Evolutionary conservation across 345 rosid genomes (phyloP).

Genomic region (Cardamine occulta): DNA sequence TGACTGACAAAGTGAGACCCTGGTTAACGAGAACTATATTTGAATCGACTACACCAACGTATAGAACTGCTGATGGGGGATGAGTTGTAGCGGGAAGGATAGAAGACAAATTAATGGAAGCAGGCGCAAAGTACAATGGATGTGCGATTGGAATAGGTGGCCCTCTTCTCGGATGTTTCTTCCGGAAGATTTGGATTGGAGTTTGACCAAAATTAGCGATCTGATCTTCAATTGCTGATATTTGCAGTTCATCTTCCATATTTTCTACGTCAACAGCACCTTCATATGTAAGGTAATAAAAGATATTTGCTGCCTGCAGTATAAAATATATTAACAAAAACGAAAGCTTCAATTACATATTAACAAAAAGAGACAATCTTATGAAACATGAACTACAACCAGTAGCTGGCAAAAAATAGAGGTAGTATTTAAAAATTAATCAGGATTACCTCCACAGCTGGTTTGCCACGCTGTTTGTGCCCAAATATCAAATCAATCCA

Average conservation of each 20-base stretch:
- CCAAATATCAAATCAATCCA: constrained; percentile 99
- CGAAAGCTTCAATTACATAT: not conserved
- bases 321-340: constrained; percentile 25
- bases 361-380: constrained; percentile 3
- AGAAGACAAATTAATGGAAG: constrained; percentile 86
- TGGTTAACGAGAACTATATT: constrained; percentile 81
- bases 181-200: constrained; percentile 91
- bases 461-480: constrained; percentile 94
- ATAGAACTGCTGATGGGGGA: constrained; percentile 72
- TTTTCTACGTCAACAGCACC: constrained; percentile 88
- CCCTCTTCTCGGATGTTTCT: constrained; percentile 96
- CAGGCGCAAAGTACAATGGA: constrained; percentile 88
- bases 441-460: constrained; percentile 86
- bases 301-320: constrained; percentile 92
- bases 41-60: constrained; percentile 73
- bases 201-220: constrained; percentile 99
- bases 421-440: not conserved
- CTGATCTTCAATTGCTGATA: constrained; percentile 96
- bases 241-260: constrained; percentile 94
- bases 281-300: constrained; percentile 94
- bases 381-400: constrained; percentile 11
- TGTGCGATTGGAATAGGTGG: constrained; percentile 97
- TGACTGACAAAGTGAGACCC: constrained; percentile 86
- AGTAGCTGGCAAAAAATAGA: not conserved
- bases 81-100: constrained; percentile 58